phyloP scores from a whole-genome alignment of 495 filamentous ascomycete genomes.

The Neurospora sp. region DNA sequence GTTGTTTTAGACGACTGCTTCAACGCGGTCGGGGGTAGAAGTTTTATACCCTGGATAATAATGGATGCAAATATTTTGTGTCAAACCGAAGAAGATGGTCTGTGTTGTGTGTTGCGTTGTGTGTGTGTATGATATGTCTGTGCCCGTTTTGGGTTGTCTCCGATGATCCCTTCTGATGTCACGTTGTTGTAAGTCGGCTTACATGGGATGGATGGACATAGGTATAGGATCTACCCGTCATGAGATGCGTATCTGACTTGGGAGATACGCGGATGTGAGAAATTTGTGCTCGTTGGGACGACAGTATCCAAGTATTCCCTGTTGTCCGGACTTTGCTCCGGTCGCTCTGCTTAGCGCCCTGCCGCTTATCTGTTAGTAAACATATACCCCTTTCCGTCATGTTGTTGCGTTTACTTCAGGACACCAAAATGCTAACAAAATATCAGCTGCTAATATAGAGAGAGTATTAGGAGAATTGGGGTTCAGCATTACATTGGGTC shows the following conservation, averaged over 20 bases:
- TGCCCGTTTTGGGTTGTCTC: not conserved
- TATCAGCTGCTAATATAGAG: too few species aligned
- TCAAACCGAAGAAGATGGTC: not conserved
- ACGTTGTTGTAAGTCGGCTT: not conserved
- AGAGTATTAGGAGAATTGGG: too few species aligned
- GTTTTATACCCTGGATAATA: not conserved
- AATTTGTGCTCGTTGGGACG: not conserved
- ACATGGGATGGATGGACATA: not conserved
- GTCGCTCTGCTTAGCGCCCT: not conserved
- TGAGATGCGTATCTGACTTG: not conserved
- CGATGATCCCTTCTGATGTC: not conserved
- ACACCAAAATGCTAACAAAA: too few species aligned
- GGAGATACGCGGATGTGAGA: not conserved
- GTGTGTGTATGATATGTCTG: not conserved
- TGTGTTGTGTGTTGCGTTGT: not conserved
- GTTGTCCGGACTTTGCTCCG: not conserved
- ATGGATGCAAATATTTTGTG: not conserved
- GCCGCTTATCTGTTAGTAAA: not conserved
- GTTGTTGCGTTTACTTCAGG: too few species aligned
- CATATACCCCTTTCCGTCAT: too few species aligned
- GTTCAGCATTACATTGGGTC: too few species aligned
- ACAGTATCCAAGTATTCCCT: not conserved
- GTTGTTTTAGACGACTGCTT: slow-evolving; percentile 18
- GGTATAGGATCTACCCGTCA: not conserved
- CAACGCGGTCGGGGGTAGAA: slow-evolving; percentile 18